Evolutionary conservation across 106 monocot species (phyloP), one percentile per base, ranked within the genome.

Genomic region (Ottelia alismoides): DNA sequence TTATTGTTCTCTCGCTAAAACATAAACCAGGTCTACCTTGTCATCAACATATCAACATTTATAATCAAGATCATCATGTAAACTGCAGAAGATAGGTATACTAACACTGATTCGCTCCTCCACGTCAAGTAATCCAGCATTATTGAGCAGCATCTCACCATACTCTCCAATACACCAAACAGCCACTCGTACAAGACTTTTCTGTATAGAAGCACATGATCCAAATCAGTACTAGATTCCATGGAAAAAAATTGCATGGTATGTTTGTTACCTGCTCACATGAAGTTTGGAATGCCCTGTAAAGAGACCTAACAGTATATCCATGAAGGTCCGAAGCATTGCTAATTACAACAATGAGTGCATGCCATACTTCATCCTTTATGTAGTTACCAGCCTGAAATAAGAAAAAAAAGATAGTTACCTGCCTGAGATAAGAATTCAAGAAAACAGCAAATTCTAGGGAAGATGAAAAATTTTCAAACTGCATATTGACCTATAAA

Each of bases 111-210:
- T 68, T 52, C 85, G 82, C 69, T 90, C 98, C 63, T 91, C 98
- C 20, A 49, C 65, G 22, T 82, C 73, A 47, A 90, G 74, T 57
- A 82, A 55, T n/a, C 76, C 79, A 64, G 71, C 51, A 75, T 83
- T 83, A 66, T 78, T 83, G 46, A 91, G 75, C 43, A 99, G 53
- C 90, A 99, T 80, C 28, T 99, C 98, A 47, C 90, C 90, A 69
- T 99, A 99, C 69, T 99, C 98, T 53, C 98, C 98, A 59, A 99
- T 86, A 61, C 98, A 99, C 98, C 98, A 99, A 24, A 99, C 72
- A 52, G 90, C 77, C 20, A 99, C 90, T 60, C 80, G 68, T 24
- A 75, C 90, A 61, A 99, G 77, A 68, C 74, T 77, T 73, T 75
- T 75, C 98, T 99, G 40, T 6, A 43, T 7, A 43, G 40, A 43